Evolutionary conservation across 768 basidiomycete species (phyloP), one percentile per base, ranked within the genome.

Genomic region (Mycena haematopus): DNA sequence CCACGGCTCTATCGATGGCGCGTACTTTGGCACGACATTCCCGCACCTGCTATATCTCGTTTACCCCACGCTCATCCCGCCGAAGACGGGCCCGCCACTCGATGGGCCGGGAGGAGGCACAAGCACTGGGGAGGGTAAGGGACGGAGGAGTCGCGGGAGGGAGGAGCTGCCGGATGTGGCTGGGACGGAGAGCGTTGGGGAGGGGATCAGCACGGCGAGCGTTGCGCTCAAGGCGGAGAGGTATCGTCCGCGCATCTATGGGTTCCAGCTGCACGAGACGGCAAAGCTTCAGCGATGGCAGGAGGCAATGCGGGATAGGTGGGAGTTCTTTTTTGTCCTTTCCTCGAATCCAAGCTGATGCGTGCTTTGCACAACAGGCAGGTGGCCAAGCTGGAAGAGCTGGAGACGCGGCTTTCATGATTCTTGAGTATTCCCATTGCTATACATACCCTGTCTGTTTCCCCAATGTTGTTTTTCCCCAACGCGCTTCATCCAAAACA

Each of bases 11-110:
- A 98, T 99, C 73, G 97, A 99, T 73, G 96, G 97, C 29, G 97
- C 97, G 2, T 99, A 96, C 78, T 99, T 99, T 69, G 97, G 97
- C 63, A 96, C 95, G 0, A 97, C 96, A 1, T 98, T 99, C 81
- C 95, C 96, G 0, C 96, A 98, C 74, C 88, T 99, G 57, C 81
- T 98, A 51, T 97, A 96, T 80, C 93, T 99, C 81, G 95, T 98
- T 36, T 98, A 99, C 75, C 96, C 97, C 0, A 86, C 89, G 49
- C 87, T 98, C 66, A 90, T 97, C 45, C 94, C 96, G 22, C 85
- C 88, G 31, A 98, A 97, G 77, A 83, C 79, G 31, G 83, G 87
- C 0, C 75, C 80, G 3, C 72, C 71, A 6, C 62, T 67, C 15
- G 74, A 67, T 25, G 65, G 60, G 11, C 55, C 59, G 1, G 27